Base-by-base conservation (phyloP, 306 rosid genomes). In the Dalbergia oliveri region DNA sequence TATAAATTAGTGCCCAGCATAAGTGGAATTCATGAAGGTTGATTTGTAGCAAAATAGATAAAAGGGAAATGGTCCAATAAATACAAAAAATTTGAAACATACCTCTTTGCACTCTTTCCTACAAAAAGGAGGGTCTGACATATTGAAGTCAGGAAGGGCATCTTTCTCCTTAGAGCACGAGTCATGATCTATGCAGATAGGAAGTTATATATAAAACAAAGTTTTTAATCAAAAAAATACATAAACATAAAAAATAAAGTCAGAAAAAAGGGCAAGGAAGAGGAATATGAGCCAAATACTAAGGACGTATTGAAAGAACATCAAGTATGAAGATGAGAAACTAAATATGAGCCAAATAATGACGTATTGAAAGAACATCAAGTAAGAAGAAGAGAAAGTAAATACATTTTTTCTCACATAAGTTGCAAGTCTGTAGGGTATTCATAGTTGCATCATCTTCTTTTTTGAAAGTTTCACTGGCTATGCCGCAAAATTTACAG, bases 41-140 rank as follows among this genome's bases (percentile, higher is more conserved):
- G 45, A 53, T 53, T 63, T 44, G 43, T 74, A 18, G 49, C 35
- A 9, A 47, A 75, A 60, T 11, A 57, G 56, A 67, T 66, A 66
- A 9, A 70, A n/a, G 49, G 56, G 43, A 43, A 75, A 60, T 58
- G 37, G 14, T 47, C 45, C 35, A 64, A 53, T 51, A 72, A 72
- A 85, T 86, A 84, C 88, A 88, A 4, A 59, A 57, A 50, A 12
- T 19, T 49, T 11, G 7, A 39, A 26, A 76, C 45, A 67, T 90
- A 93, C 99, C 99, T 96, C 94, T 89, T 87, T 88, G 90, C 99
- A 96, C 64, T 78, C 92, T 88, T 82, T 86, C 61, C 92, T 97
- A 85, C 99, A 96, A 80, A 93, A 91, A 34, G 83, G 80, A 76
- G 81, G 71, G 74, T 21, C 71, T 67, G 66, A 6, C 34, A 47